These are phyloP conservation scores for Inga laurina DNA, from an alignment of 306 rosid genomes.

Conservation along the genomic window DNA sequence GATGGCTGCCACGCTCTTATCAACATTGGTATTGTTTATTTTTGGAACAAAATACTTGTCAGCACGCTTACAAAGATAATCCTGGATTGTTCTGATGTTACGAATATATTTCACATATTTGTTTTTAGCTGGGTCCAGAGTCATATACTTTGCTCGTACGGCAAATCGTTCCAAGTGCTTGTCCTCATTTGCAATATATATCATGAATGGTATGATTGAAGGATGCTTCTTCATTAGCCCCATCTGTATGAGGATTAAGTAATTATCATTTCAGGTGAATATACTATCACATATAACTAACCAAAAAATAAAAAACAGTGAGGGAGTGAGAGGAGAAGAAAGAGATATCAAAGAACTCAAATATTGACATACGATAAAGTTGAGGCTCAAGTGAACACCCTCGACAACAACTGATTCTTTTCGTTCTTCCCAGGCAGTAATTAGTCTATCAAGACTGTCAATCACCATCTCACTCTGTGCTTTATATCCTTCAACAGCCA, in stretches of 20 bases:
- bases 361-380: conserved; percentile 63
- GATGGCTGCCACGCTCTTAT: conserved; percentile 88
- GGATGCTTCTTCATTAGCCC: conserved; percentile 93
- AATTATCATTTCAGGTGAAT: background rate
- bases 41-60: conserved; percentile 90
- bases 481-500: conserved; percentile 84
- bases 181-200: conserved; percentile 79
- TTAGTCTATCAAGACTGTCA: conserved; percentile 88
- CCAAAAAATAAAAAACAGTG: background rate
- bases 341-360: background rate
- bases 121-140: conserved; percentile 82
- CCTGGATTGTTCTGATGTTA: conserved; percentile 86
- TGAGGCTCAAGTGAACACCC: conserved; percentile 91
- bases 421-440: conserved; percentile 84
- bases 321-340: background rate
- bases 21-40: conserved; percentile 86
- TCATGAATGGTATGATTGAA: conserved; percentile 84
- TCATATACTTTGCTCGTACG: conserved; percentile 87
- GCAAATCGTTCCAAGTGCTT: conserved; percentile 89
- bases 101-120: conserved; percentile 81
- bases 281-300: background rate
- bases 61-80: conserved; percentile 80
- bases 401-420: conserved; percentile 85
- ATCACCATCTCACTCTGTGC: conserved; percentile 95
- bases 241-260: conserved; percentile 51